These are phyloP conservation scores for Rutstroemia sp. DNA, from an alignment of 2,329 filamentous ascomycete genomes.

Conservation along the genomic window DNA sequence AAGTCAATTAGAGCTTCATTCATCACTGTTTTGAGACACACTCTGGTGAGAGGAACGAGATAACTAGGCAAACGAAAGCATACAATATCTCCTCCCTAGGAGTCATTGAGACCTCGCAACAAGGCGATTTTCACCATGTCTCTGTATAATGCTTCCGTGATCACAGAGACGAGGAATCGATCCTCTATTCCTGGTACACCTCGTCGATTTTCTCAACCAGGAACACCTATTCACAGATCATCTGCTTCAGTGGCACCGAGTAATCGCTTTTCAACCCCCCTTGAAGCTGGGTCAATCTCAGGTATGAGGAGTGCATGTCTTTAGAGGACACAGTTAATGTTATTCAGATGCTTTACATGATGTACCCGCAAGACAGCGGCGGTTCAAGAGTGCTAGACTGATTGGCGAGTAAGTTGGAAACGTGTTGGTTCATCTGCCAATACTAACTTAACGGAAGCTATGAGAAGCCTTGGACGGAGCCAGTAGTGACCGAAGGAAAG, in stretches of 20 bases:
- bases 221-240: neutral
- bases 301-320: neutral
- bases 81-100: neutral
- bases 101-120: too few relatives aligned
- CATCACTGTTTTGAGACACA: neutral
- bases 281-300: conserved; percentile 1
- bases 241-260: neutral
- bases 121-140: neutral
- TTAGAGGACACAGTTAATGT: too few relatives aligned
- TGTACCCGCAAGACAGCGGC: conserved; percentile 4
- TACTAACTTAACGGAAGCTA: conserved; percentile 8
- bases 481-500: neutral
- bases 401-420: conserved; percentile 9
- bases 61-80: neutral
- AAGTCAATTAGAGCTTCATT: neutral
- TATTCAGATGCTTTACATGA: neutral
- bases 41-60: neutral
- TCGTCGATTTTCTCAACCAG: conserved; percentile 1
- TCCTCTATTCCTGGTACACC: neutral
- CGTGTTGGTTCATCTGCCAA: neutral
- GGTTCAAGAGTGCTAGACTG: conserved; percentile 15
- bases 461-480: conserved; percentile 14
- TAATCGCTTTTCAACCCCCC: neutral
- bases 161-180: conserved; percentile 1
- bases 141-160: neutral